These are phyloP conservation scores for Trifolium subterraneum DNA, from an alignment of 306 rosid genomes.

Conservation along the genomic window DNA sequence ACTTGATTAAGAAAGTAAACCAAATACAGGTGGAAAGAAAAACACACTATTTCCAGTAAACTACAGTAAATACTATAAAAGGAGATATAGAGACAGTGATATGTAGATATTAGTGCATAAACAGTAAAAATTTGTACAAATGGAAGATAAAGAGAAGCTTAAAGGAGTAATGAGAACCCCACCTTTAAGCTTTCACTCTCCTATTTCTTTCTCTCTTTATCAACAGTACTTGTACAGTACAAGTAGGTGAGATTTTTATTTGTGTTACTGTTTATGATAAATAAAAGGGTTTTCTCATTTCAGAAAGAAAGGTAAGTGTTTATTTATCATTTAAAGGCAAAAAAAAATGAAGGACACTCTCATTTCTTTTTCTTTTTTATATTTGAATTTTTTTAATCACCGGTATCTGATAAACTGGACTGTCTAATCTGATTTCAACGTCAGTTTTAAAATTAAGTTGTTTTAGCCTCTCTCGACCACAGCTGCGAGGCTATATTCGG, in stretches of 20 bases:
- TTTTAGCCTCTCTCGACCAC: no score
- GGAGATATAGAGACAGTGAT: background rate
- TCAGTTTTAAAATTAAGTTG: no score
- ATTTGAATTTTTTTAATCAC: no score
- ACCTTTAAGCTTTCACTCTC: slow-evolving; percentile 13
- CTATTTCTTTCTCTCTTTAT: slow-evolving; percentile 36
- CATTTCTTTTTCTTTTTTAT: no score
- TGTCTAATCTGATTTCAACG: no score
- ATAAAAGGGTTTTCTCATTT: slow-evolving; percentile 6
- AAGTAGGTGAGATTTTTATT: slow-evolving; percentile 31
- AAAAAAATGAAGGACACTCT: background rate
- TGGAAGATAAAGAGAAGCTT: background rate
- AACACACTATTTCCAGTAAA: slow-evolving; percentile 16
- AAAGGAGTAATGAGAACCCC: slow-evolving; percentile 46
- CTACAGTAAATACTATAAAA: slow-evolving; percentile 27
- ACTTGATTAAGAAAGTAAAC: no score
- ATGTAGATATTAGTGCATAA: slow-evolving; percentile 54
- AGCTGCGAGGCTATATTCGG: no score
- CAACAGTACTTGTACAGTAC: slow-evolving; percentile 35
- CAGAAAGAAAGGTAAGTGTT: background rate
- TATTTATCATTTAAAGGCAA: background rate
- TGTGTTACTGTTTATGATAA: background rate
- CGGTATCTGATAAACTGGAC: no score
- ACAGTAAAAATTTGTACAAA: slow-evolving; percentile 20
- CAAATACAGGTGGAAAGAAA: no score